Percentiles rank a stretch among this genome's conserved stretches.
Evolutionary conservation across 164 flowering plant genomes (phyloP).

Genomic region (Warburgia ugandensis): DNA sequence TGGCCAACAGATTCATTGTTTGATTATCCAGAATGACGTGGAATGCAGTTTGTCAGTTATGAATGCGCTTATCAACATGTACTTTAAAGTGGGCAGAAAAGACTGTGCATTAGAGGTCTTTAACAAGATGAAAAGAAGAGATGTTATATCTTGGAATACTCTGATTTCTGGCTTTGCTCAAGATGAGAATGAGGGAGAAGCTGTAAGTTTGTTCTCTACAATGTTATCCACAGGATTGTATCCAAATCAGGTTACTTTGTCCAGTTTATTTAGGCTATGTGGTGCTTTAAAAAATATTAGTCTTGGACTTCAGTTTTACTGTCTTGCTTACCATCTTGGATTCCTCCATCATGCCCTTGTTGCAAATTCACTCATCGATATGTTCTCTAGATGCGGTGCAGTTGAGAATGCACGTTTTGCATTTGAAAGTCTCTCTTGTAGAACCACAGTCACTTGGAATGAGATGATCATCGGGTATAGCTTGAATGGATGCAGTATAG

Average conservation of each 20-base stretch:
- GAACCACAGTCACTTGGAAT: constrained; percentile 28
- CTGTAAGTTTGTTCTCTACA: constrained; percentile 20
- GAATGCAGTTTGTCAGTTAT: constrained; percentile 18
- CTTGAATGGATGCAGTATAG: constrained; percentile 14
- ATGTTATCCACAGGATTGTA: constrained; percentile 22
- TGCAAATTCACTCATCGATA: constrained; percentile 26
- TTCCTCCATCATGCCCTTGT: constrained; percentile 16
- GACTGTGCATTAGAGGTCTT: constrained; percentile 30
- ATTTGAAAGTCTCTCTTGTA: constrained; percentile 18
- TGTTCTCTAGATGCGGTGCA: constrained; percentile 35
- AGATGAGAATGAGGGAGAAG: constrained; percentile 19
- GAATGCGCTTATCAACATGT: constrained; percentile 48
- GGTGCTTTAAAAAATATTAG: constrained; percentile 22
- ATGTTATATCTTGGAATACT: constrained; percentile 50
- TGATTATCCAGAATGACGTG: constrained; percentile 25
- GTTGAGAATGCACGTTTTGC: constrained; percentile 22
- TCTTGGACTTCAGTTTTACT: constrained; percentile 39
- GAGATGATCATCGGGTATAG: constrained; percentile 41
- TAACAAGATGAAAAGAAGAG: constrained; percentile 24
- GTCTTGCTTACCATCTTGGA: constrained; percentile 31
- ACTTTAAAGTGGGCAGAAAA: constrained; percentile 26
- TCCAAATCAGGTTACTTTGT: constrained; percentile 41
- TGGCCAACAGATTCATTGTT: constrained; percentile 41
- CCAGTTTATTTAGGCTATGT: constrained; percentile 39
- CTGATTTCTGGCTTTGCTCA: constrained; percentile 24